Conservation (phyloP, 768 basidiomycete genomes). For the Leccinellum albellum region DNA sequence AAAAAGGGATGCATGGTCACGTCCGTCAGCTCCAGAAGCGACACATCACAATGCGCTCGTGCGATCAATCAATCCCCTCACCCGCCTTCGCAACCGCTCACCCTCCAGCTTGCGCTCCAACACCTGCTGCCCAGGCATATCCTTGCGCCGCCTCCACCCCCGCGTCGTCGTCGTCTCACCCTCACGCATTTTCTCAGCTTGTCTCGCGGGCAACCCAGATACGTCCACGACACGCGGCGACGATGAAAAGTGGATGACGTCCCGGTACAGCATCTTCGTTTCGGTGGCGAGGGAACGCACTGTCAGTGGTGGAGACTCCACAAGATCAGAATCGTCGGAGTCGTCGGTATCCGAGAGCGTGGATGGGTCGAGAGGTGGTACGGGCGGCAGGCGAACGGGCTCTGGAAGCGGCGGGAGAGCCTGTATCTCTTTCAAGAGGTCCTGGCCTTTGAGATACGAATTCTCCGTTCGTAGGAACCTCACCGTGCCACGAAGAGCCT, state of each 20-base stretch:
- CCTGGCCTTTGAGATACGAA: conserved; percentile 88
- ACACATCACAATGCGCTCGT: conserved; percentile 35
- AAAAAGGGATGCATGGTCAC: too few species aligned
- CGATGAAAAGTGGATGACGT: conserved; percentile 82
- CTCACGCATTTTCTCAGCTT: conserved; percentile 46
- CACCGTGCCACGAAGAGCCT: conserved; percentile 85
- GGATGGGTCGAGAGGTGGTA: conserved; percentile 67
- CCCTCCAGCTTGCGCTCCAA: conserved; percentile 73
- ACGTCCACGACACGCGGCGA: conserved; percentile 85
- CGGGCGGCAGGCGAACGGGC: conserved; percentile 45
- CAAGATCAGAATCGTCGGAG: conserved; percentile 57
- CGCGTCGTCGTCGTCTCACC: conserved; percentile 33
- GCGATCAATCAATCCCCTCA: conserved; percentile 68
- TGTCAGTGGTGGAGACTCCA: conserved; percentile 42
- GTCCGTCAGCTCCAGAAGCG: not conserved
- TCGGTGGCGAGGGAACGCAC: conserved; percentile 73
- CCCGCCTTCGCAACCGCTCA: conserved; percentile 63
- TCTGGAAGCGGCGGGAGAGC: conserved; percentile 63
- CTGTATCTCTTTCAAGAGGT: conserved; percentile 80
- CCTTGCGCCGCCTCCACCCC: conserved; percentile 78
- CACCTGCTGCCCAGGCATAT: conserved; percentile 78
- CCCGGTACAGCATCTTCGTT: conserved; percentile 82
- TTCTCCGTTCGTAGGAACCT: conserved; percentile 94
- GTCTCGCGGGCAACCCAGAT: conserved; percentile 51
- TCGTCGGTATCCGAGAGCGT: conserved; percentile 64